Conservation (phyloP, 805 yeast genomes). For the Pichia californica region DNA sequence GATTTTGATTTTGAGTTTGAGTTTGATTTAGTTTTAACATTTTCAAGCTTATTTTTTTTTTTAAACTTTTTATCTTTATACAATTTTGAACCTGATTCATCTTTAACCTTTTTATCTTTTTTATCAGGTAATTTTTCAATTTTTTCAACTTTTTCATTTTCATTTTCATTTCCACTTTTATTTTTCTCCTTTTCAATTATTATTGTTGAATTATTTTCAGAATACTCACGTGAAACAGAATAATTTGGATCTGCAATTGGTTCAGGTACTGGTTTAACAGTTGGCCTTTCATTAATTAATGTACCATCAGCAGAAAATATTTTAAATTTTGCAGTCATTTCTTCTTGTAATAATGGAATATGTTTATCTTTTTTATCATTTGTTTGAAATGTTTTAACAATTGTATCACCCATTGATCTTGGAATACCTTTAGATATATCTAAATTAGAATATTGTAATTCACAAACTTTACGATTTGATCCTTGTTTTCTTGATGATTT, state of each 20-base stretch:
- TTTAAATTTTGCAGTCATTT: conserved; percentile 34
- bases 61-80: no score
- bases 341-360: conserved; percentile 38
- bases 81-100: neutral
- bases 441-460: conserved; percentile 36
- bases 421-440: conserved; percentile 41
- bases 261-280: conserved; percentile 23
- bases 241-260: conserved; percentile 13
- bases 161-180: neutral
- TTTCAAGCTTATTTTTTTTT: neutral
- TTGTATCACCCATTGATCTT: conserved; percentile 26
- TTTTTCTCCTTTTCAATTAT: neutral
- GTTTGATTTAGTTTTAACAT: neutral
- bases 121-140: neutral
- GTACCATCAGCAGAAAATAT: conserved; percentile 41
- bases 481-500: neutral
- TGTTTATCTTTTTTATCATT: conserved; percentile 41
- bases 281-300: conserved; percentile 15
- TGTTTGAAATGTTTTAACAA: conserved; percentile 7
- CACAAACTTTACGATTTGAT: conserved; percentile 29
- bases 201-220: neutral
- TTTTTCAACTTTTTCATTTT: neutral
- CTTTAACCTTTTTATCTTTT: neutral
- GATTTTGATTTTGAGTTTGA: neutral
- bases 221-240: conserved; percentile 8